Percentiles rank a stretch among this genome's conserved stretches.
phyloP scores from a whole-genome alignment of 169 alveolate genomes.

The Plasmodium blacklocki region DNA sequence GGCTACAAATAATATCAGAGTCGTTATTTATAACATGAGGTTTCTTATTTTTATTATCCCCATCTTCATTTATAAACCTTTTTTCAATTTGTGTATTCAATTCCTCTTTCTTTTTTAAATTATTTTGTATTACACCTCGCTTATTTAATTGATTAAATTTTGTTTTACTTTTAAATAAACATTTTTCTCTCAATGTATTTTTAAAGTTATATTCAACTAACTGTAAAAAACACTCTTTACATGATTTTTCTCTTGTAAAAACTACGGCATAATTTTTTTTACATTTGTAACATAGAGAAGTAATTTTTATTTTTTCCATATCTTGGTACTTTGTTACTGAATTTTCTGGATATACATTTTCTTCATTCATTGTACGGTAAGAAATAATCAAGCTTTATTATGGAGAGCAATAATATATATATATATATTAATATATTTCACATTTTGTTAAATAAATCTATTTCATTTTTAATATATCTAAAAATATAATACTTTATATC shows the following conservation, averaged over 20 bases:
- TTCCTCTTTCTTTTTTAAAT: slow-evolving; percentile 16
- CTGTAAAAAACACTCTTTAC: slow-evolving; percentile 55
- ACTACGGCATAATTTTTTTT: slow-evolving; percentile 57
- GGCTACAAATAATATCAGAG: neutral
- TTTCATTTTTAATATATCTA: too few relatives aligned
- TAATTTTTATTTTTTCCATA: slow-evolving; percentile 1
- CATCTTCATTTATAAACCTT: neutral
- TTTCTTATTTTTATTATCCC: neutral
- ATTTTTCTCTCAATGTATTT: slow-evolving; percentile 75
- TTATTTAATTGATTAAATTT: neutral
- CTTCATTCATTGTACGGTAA: slow-evolving; percentile 4
- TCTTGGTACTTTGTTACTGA: neutral
- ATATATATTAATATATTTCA: too few relatives aligned
- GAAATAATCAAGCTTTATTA: too few relatives aligned
- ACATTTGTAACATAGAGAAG: slow-evolving; percentile 55
- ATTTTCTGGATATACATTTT: slow-evolving; percentile 1
- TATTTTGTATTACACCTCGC: neutral
- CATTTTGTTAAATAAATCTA: too few relatives aligned
- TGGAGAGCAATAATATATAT: too few relatives aligned
- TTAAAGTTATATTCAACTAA: slow-evolving; percentile 74
- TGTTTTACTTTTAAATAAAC: slow-evolving; percentile 66
- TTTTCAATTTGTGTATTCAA: neutral
- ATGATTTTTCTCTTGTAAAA: slow-evolving; percentile 58
- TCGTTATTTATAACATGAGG: neutral
- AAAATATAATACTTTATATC: too few relatives aligned